Evolutionary conservation across 108 stramenopile species (phyloP), one percentile per base, ranked within the genome.

Genomic region (Cyclostephanos tholiformis): DNA sequence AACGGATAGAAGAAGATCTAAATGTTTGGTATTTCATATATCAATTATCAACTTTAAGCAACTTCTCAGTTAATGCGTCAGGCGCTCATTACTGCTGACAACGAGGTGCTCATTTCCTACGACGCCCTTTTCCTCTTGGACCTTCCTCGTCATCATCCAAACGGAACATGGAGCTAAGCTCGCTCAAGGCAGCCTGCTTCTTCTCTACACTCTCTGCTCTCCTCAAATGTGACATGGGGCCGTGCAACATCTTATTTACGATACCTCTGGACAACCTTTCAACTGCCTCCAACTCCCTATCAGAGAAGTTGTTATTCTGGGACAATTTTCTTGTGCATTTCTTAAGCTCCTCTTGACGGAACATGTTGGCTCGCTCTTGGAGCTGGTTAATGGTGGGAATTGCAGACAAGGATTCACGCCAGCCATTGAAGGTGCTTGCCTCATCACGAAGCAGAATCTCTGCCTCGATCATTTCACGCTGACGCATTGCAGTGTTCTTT

Each of bases 201-300:
- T 90, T 91, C 43, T 96, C 93, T 9, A 93, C 84, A 63, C 87
- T 91, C 60, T 94, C 95, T 17, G 95, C 89, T 60, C 90, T 87
- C 51, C 97, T 82, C 77, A 99, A 83, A 56, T 95, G 95, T 38
- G 92, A 82, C 97, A 99, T 97, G 36, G 98, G 98, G 6, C 98
- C 98, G 79, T 99, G 97, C 27, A 99, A 80, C 59, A 99, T 86
- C 86, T 99, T 99, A 76, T 96, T 97, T 53, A 99, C 98, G 74
- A 99, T 99, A 48, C 97, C 96, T 63, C 95, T 85, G 4, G 91
- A 94, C 67, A 99, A 71, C 67, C 95, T 74, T 78, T 99, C 97
- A 0, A 99, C 98, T 11, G 97, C 96, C 78, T 98, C 96, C 63
- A 97, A 63, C 75, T 99, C 97, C 76, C 85, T 95, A 19, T 94